Base-by-base conservation (phyloP, 2,329 filamentous ascomycete genomes). In the Leptosphaerulina australis region DNA sequence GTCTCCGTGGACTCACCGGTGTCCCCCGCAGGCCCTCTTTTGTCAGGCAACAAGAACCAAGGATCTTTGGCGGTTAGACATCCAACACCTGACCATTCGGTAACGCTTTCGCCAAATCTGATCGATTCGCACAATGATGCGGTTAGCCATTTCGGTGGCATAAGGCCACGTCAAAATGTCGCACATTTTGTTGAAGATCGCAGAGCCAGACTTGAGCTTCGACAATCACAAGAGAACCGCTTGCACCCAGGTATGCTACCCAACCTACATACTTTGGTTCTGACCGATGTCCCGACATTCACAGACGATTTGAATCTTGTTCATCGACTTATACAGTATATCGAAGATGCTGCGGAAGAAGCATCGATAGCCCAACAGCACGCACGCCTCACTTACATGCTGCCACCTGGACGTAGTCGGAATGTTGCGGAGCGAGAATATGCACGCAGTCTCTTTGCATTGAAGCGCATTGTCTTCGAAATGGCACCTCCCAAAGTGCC, bases 331-430 rank as follows among this genome's bases (percentile, higher is more conserved):
- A 80, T 77, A 35, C 69, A 76, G 10, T 85, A 84, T 63, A 79
- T 86, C 53, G 77, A 74, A 41, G 76, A 79, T 33, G 85, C 82
- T 58, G 81, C 82, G 11, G 76, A 81, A 44, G 83, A 86, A 69
- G 67, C 77, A 0, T 64, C 76, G 9, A 75, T 84, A 8, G 81
- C 83, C 15, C 75, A 69, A 4, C 73, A 81, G 10, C 77, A 80
- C 58, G 82, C 83, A 2, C 71, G 70, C 26, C 76, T 79, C n/a
- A 81, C 83, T 41, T 86, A 85, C 58, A 77, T 79, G 0, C 71
- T 85, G 2, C 82, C 83, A n/a, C 82, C 83, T 2, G 83, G 82
- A 1, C 75, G 78, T 35, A 76, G 75, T 53, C 77, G 81, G 6
- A 71, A 74, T 6, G 69, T 73, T 29, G 77, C 80, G 8, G 77